Base-by-base conservation (phyloP, 371 early-diverging fungal genomes). In the Mucor irregularis region DNA sequence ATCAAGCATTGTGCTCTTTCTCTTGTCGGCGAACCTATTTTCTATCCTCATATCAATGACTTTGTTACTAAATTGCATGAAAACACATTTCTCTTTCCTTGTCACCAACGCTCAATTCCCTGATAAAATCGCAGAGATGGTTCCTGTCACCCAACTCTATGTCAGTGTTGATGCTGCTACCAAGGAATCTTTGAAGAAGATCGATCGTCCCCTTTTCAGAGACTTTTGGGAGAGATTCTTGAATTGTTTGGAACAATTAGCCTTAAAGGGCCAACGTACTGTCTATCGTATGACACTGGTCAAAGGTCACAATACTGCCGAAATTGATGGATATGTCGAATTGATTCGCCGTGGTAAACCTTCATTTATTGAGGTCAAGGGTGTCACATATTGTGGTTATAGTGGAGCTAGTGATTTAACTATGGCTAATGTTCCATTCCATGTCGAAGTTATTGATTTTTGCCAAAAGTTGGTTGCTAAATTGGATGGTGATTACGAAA, bases 101-200 rank as follows among this genome's bases (percentile, higher is more conserved):
- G 92, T 92, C 14, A 90, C 90, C 25, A 92, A 92, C 55, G 90
- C 90, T 25, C 92, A 92, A 67, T 90, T 90, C 76, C 90, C 90
- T 10, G 88, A 87, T 11, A 80, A 77, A 16, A 82, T 86, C 58
- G 74, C 81, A 34, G 80, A 74, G 14, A 73, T 92, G 76, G 82
- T 75, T 14, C 89, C 88, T 14, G 82, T 89, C 28, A 92, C 92
- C 5, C 92, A 90, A 58, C 81, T 92, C 11, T 92, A 92, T 54
- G 87, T 92, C 48, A 82, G 83, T 64, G 85, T 92, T 7, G 92
- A 92, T 69, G 92, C 90, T 3, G 80, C 86, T 19, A 90, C 87
- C 30, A 89, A 89, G 58, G 92, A 89, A 33, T 76, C 81, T 2
- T 68, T 92, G 48, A 89, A 90, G 66, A 86, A 88, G 68, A 84